Evolutionary conservation across 305 asterid species (phyloP), one percentile per base, ranked within the genome.

Genomic region (Rubia occidens): DNA sequence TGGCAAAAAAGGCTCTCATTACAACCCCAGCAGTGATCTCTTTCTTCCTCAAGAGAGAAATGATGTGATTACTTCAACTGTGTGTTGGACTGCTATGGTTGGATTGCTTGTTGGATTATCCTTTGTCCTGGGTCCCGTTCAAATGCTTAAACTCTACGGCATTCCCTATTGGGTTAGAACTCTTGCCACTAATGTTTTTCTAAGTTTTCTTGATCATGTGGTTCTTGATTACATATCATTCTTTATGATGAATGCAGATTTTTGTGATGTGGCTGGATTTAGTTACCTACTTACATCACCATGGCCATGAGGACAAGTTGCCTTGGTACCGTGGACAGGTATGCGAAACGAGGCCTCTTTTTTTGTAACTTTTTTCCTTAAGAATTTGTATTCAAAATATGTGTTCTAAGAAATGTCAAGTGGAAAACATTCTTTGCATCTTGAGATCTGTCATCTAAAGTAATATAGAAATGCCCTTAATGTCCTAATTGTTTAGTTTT

Each of bases 1-100:
- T 8, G 97, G 97, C 14, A 91, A 91, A 73, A 75, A 71, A 64
- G 97, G 97, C 43, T 91, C 97, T 69, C 97, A 91, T 79, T 91
- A 80, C 78, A 74, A 89, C 74, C 95, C 97, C 0, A 79, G 72
- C 77, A 89, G 97, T 35, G 79, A 74, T 71, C 78, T 91, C 78
- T 91, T 89, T 62, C 76, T 76, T 60, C 82, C 87, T 5, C 81
- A 76, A 67, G 97, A 91, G 80, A 86, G 83, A 75, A 78, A 74
- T 69, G 76, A 82, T 76, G 94, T 91, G 59, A 77, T 85, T 71
- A 91, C 91, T 60, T 91, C 97, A 13, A 87, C 96, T 2, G 21
- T 81, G 0, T 89, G 96, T 75, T 91, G 97, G 97, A 72, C 77
- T 0, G 71, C 86, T 39, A 89, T 91, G 97, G 80, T 77, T 65